Conservation (phyloP, 2,329 filamentous ascomycete genomes). For the Claviceps paspali region DNA sequence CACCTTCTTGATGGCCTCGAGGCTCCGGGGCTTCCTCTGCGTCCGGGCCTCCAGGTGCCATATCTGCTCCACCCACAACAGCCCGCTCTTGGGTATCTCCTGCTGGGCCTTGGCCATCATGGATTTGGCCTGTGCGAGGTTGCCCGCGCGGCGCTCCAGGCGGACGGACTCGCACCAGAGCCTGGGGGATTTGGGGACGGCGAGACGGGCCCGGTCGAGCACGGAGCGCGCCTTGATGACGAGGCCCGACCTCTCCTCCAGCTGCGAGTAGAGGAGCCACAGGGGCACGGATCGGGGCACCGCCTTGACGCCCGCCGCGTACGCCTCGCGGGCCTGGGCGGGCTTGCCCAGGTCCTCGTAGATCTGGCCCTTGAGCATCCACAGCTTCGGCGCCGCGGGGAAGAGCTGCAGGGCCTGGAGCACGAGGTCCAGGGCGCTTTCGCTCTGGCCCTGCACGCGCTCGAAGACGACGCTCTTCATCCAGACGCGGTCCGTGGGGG, state of each 20-base stretch:
- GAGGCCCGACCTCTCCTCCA: slow-evolving; percentile 74
- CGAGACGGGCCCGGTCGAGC: slow-evolving; percentile 77
- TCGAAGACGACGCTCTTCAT: slow-evolving; percentile 94
- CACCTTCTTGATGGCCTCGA: slow-evolving; percentile 94
- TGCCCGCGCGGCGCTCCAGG: slow-evolving; percentile 76
- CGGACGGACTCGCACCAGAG: slow-evolving; percentile 92
- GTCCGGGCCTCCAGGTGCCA: slow-evolving; percentile 86
- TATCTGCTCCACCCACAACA: slow-evolving; percentile 89
- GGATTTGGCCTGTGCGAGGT: slow-evolving; percentile 68
- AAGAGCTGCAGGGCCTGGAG: slow-evolving; percentile 78
- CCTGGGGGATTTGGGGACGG: slow-evolving; percentile 68
- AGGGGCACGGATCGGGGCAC: slow-evolving; percentile 72
- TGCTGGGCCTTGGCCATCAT: slow-evolving; percentile 90
- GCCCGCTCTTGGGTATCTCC: slow-evolving; percentile 73
- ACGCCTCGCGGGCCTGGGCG: slow-evolving; percentile 78
- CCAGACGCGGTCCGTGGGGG: slow-evolving; percentile 91
- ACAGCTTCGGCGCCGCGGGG: slow-evolving; percentile 73
- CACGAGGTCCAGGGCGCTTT: slow-evolving; percentile 72
- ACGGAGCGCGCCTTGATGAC: slow-evolving; percentile 87
- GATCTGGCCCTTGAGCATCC: slow-evolving; percentile 98
- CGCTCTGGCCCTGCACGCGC: slow-evolving; percentile 62
- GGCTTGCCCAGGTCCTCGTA: slow-evolving; percentile 73
- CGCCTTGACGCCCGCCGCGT: slow-evolving; percentile 72
- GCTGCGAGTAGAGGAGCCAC: slow-evolving; percentile 75
- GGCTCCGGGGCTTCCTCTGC: slow-evolving; percentile 75